Base-by-base conservation (phyloP, 805 yeast genomes). In the Lachancea lanzarotensis region DNA sequence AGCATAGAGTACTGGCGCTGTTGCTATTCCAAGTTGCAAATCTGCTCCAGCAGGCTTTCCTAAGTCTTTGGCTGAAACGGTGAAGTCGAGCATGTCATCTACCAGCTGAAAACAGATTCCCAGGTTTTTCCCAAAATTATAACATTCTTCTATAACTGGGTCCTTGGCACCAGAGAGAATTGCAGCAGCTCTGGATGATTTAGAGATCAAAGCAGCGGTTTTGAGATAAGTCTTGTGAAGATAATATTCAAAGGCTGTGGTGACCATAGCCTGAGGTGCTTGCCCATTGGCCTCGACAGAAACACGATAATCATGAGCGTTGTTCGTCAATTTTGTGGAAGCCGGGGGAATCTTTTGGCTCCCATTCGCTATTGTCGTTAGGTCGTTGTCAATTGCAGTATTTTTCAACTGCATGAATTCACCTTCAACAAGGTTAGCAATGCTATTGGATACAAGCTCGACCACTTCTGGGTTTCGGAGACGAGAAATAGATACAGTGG, bases 11-110 rank as follows among this genome's bases (percentile, higher is more conserved):
- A 91, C 89, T 1, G 98, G 98, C 0, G 97, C 98, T 0, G 98
- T 93, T 1, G 98, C 98, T 54, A 93, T 74, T 0, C 98, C 98
- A 36, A 93, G 72, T 63, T 90, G 80, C 54, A 93, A 73, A 67
- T 93, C 98, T 3, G 96, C 97, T 55, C 93, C 95, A 8, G 95
- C 82, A 2, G 98, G 98, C 65, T 93, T 93, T 31, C 98, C 98
- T 46, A 93, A 69, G 42, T 85, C 79, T 35, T 78, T 78, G 16
- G 87, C 86, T 26, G 90, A 79, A n/a, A 88, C 81, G 0, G 97
- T 88, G 64, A 87, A 93, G 67, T 93, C 98, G 52, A 93, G 75
- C 82, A 91, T 81, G 65, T 93, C 98, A 67, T 93, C 98, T 16
- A 93, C 95, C 47, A 93, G 75, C 68, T 91, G 98, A 75, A 93